Percentiles rank a stretch among this genome's conserved stretches.
phyloP scores from a whole-genome alignment of 148 eudicot species.

The Vaccinium macrocarpon region DNA sequence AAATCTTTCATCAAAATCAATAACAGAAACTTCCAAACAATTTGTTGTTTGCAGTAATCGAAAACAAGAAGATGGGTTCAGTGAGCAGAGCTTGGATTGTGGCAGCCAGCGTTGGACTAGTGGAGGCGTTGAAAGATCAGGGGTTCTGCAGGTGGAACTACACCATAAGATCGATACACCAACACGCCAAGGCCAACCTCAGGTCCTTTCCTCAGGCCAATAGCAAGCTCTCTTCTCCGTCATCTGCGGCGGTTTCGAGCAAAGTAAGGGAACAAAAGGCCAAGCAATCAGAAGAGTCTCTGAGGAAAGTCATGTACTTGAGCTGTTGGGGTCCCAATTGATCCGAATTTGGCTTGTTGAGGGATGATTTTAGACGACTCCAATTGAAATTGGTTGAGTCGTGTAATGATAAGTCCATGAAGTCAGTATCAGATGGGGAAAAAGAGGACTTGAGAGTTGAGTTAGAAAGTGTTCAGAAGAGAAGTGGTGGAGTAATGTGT shows the following conservation, averaged over 20 bases:
- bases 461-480: too few relatives aligned
- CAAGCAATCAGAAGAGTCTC: slow-evolving; percentile 28
- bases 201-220: slow-evolving; percentile 21
- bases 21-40: background rate
- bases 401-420: too few relatives aligned
- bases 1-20: background rate
- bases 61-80: slow-evolving; percentile 20
- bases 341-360: background rate
- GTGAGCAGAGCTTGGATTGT: slow-evolving; percentile 22
- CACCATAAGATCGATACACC: slow-evolving; percentile 22
- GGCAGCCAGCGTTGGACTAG: slow-evolving; percentile 26
- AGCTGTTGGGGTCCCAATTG: slow-evolving; percentile 38
- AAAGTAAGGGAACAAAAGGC: slow-evolving; percentile 12
- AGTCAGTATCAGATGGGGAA: too few relatives aligned
- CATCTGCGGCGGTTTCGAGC: background rate
- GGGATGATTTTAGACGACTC: background rate
- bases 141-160: slow-evolving; percentile 38
- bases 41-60: background rate
- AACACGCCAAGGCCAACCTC: slow-evolving; percentile 27
- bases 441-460: too few relatives aligned
- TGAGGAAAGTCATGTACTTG: slow-evolving; percentile 37
- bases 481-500: too few relatives aligned
- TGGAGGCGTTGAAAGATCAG: slow-evolving; percentile 38
- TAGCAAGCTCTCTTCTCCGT: background rate
- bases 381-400: too few relatives aligned